Evolutionary conservation across 202 grass and related monocot genomes (phyloP).

Genomic region (Carex sylvatica): DNA sequence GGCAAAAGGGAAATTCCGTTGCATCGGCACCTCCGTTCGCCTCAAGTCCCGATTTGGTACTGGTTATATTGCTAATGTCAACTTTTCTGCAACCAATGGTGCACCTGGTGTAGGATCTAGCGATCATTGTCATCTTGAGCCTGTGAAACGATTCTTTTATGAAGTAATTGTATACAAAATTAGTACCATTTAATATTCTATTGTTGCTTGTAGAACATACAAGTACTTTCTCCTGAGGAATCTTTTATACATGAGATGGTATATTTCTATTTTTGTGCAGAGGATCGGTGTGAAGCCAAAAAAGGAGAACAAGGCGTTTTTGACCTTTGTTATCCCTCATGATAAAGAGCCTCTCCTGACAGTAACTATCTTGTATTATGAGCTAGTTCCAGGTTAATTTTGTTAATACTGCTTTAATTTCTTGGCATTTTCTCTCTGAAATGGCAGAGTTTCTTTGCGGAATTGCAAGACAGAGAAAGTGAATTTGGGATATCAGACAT

Average conservation of each 20-base stretch:
- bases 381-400: not conserved
- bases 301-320: constrained; percentile 80
- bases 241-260: not conserved
- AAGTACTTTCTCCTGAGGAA: not conserved
- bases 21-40: constrained; percentile 94
- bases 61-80: constrained; percentile 87
- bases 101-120: constrained; percentile 31
- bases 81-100: constrained; percentile 59
- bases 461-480: constrained; percentile 74
- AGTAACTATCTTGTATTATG: constrained; percentile 41
- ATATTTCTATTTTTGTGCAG: constrained; percentile 37
- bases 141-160: constrained; percentile 80
- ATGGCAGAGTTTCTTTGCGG: constrained; percentile 68
- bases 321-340: constrained; percentile 93
- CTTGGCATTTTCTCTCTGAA: not conserved
- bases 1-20: constrained; percentile 90
- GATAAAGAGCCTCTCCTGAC: constrained; percentile 76
- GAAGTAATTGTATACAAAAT: constrained; percentile 43
- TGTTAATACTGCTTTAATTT: not conserved
- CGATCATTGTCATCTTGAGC: constrained; percentile 49
- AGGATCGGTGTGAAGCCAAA: constrained; percentile 57
- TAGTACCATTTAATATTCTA: not conserved
- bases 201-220: not conserved
- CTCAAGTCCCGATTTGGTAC: constrained; percentile 93
- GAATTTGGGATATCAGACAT: constrained; percentile 90